Evolutionary conservation across 306 rosid species (phyloP), one percentile per base, ranked within the genome.

Genomic region (Herpetospermum pedunculosum): DNA sequence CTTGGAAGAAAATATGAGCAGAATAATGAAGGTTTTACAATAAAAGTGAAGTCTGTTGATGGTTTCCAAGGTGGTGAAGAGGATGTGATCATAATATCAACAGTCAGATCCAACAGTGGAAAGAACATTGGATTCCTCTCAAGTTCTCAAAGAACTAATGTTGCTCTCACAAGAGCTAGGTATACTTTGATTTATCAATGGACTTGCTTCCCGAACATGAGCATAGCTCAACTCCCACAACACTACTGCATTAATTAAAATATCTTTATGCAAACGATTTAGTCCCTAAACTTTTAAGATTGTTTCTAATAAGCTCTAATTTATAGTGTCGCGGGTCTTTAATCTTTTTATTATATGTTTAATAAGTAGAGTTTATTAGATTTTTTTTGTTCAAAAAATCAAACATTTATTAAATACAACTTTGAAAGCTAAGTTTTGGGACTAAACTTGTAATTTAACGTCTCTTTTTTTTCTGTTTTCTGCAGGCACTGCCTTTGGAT

Each of bases 1-100:
- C 77, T 92, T 67, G 88, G 89, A 34, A 35, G 38, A 16, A 79
- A 69, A 78, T 89, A 83, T 54, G 84, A 82, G 4, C 82, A 80
- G 6, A 54, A 21, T 8, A 11, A 12, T 9, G 71, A 82, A 35
- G 89, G 89, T 16, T 92, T 92, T 69, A 38, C 38, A 19, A 90
- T 92, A 72, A 84, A 89, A 40, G 93, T 89, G 34, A 87, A 81
- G 52, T 82, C 96, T 34, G 77, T 92, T 26, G 96, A 92, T 65
- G 97, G 96, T 1, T 92, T 88, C 21, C 97, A 92, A 70, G 97
- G 97, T 48, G 96, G 97, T 2, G 97, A 88, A 62, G 88, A 84
- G 32, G 97, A 92, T 53, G 57, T 92, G 19, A 80, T 92, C 2
- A 89, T 92, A 32, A 79, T 89, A 50, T 89, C 97, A 7, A 88